Evolutionary conservation across 441 rosid species (phyloP), one percentile per base, ranked within the genome.

Genomic region (Gossypium davidsonii): DNA sequence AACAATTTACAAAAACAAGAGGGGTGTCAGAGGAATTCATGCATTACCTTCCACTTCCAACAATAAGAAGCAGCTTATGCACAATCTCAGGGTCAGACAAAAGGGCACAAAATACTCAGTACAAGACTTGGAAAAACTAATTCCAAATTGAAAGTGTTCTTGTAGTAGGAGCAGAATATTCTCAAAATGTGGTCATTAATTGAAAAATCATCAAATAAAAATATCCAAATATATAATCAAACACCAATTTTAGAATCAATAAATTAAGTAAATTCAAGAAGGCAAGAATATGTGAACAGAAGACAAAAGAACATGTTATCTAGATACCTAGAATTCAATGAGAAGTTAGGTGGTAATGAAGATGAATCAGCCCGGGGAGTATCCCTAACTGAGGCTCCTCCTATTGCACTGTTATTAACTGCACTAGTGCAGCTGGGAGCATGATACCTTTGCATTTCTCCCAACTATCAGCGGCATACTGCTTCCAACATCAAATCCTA

Each of bases 381-480:
- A 81, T 95, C 99, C 86, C 96, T 88, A 42, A 86, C 86, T 48
- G 99, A 87, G 67, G 91, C 79, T 70, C 94, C 91, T 75, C 98
- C 90, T 79, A 88, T 79, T 73, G 86, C 69, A 69, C 85, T 91
- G 80, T 87, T 93, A 82, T 90, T 95, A 79, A 91, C 97, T 87
- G 98, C 93, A 89, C 91, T 87, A 84, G 87, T 81, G 97, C 91
- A 86, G 97, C 82, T 87, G 34, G 90, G 74, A 87, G 89, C 64
- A 86, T 90, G 98, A 91, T 85, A 91, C 91, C 97, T 91, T 88
- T 93, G 98, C 99, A 96, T 96, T 82, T 89, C 97, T 91, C 89
- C 97, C 83, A 77, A 82, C 91, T 81, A 89, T 82, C 77, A 88
- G 85, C 97, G 77, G 94, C 98, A 90, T 92, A 83, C 87, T 88